A percentile compares a stretch with the other conserved stretches of the same genome.
Conservation (phyloP, 164 flowering plant genomes). For the Vitis amurensis region DNA sequence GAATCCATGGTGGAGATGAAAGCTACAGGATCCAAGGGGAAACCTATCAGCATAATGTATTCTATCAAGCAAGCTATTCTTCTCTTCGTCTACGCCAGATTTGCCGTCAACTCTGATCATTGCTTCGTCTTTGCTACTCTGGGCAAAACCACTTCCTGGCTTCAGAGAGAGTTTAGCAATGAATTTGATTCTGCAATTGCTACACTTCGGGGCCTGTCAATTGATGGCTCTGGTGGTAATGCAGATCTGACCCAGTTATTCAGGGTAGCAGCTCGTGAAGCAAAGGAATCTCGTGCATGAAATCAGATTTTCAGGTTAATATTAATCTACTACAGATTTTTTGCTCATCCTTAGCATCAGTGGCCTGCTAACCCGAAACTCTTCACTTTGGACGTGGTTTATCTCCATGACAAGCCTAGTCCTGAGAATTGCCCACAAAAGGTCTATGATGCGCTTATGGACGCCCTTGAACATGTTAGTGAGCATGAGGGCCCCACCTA, state of each 20-base stretch:
- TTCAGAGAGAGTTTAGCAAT: slow-evolving; percentile 79
- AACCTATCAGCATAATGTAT: slow-evolving; percentile 76
- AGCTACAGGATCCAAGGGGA: background rate
- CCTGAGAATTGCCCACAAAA: slow-evolving; percentile 90
- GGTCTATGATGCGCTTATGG: slow-evolving; percentile 90
- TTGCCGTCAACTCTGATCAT: slow-evolving; percentile 78
- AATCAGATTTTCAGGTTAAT: slow-evolving; percentile 86
- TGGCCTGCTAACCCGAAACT: slow-evolving; percentile 70
- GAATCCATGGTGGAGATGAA: too few relatives aligned
- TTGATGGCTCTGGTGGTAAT: slow-evolving; percentile 51
- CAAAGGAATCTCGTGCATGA: slow-evolving; percentile 62
- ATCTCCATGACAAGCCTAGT: slow-evolving; percentile 90
- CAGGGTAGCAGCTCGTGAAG: slow-evolving; percentile 81
- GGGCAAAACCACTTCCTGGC: slow-evolving; percentile 66
- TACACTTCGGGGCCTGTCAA: slow-evolving; percentile 55
- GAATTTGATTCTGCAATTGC: slow-evolving; percentile 60
- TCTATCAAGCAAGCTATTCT: slow-evolving; percentile 75
- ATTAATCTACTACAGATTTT: slow-evolving; percentile 88
- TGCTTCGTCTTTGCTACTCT: slow-evolving; percentile 76
- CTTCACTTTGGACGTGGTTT: slow-evolving; percentile 87
- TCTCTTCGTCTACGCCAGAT: slow-evolving; percentile 73
- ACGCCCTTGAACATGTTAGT: slow-evolving; percentile 77
- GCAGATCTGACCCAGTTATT: slow-evolving; percentile 88
- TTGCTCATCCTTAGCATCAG: slow-evolving; percentile 58
- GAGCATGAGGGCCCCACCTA: slow-evolving; percentile 85